Base-by-base conservation (phyloP, 345 rosid genomes). In the Arabidopsis suecica region DNA sequence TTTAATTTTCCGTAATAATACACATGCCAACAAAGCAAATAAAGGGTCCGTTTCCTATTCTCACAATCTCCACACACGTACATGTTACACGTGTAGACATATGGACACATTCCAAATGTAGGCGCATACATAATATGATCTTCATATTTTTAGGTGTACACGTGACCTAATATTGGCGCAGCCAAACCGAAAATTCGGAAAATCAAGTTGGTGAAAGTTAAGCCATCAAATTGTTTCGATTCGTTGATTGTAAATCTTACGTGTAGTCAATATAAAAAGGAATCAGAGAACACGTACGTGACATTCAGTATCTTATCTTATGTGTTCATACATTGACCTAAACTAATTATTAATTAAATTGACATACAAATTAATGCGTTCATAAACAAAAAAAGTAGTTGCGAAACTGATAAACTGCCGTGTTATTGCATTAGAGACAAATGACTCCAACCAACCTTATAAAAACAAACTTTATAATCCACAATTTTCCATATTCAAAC, bases 391-490 rank as follows among this genome's bases (percentile, higher is more conserved):
- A 44, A 7, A 23, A 74, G 90, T 88, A 30, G 96, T 86, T 89
- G 91, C 61, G 72, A 80, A 80, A 73, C 88, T 47, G 97, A 84
- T 88, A 70, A 92, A 60, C 97, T 60, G 88, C 88, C 87, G 42
- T 28, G 61, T 76, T 44, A 71, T 73, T 38, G 4, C 80, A 76
- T 74, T 72, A 69, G 74, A 80, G 61, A 69, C 37, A 51, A 77
- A 86, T 79, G 82, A 82, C 78, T 71, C 79, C 88, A 80, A 85
- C 88, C 75, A 85, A 78, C 84, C 65, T 22, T 64, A 75, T 70
- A 77, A n/a, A 16, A 16, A 40, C 37, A 6, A 67, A 22, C 48
- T 65, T 68, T 61, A 69, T 40, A 66, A 45, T 69, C 59, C 18
- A 7, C n/a, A 6, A 67, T 37, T 30, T 48, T 47, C 62, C 76